A percentile compares a stretch with the other conserved stretches of the same genome.
Conservation (phyloP, 169 alveolate species). For the Eimeria brunetti region DNA sequence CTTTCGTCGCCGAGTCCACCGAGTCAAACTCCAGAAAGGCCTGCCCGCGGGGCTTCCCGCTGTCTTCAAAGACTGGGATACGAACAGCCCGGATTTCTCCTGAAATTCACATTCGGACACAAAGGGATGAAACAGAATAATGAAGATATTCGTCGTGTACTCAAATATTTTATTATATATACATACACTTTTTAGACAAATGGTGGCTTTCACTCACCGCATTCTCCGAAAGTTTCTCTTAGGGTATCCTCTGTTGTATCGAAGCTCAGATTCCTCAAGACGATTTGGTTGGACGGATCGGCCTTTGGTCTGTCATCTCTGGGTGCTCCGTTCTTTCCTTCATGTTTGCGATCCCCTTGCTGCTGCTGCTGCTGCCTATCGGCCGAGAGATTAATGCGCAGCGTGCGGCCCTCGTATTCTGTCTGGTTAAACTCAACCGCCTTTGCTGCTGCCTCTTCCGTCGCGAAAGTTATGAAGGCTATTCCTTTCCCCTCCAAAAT, state of each 20-base stretch:
- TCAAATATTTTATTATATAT: background rate
- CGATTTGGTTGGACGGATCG: constrained; percentile 74
- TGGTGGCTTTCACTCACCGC: constrained; percentile 82
- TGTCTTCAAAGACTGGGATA: constrained; percentile 88
- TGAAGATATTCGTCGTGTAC: background rate
- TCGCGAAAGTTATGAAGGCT: constrained; percentile 92
- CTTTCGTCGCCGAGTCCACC: constrained; percentile 88
- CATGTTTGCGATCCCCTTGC: constrained; percentile 81
- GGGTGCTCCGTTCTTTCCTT: constrained; percentile 81
- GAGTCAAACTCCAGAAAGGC: constrained; percentile 86
- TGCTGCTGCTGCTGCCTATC: constrained; percentile 87
- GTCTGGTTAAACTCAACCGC: constrained; percentile 93
- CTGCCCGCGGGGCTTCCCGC: constrained; percentile 88
- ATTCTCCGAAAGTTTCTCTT: constrained; percentile 87
- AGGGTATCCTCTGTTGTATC: constrained; percentile 86
- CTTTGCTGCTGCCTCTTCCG: constrained; percentile 92
- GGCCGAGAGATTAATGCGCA: constrained; percentile 91
- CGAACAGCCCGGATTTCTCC: constrained; percentile 79
- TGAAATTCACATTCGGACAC: background rate
- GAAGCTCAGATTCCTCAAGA: constrained; percentile 87
- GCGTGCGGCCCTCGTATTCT: constrained; percentile 89
- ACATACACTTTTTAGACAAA: background rate
- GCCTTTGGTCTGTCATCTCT: constrained; percentile 64
- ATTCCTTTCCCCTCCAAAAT: constrained; percentile 92
- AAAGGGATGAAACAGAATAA: too few species aligned